phyloP scores from a whole-genome alignment of 2,329 filamentous ascomycete species.

The Eutypa lata region DNA sequence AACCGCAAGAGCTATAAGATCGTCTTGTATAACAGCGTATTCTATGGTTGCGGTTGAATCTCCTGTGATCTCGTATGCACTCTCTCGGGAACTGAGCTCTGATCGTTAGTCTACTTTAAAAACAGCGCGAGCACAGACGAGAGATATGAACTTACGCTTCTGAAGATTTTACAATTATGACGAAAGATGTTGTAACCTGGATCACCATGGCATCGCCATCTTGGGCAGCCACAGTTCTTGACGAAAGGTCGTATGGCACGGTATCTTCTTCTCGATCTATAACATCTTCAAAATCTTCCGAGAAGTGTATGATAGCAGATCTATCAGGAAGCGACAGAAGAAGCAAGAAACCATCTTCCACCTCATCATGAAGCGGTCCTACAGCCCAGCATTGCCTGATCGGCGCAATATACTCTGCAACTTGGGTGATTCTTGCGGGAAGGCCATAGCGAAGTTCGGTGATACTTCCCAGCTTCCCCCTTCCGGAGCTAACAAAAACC shows the following conservation, averaged over 20 bases:
- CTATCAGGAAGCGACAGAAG: constrained; percentile 49
- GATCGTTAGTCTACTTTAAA: constrained; percentile 6
- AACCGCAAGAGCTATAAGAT: constrained; percentile 41
- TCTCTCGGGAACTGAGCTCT: constrained; percentile 26
- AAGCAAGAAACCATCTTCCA: constrained; percentile 34
- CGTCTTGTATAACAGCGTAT: constrained; percentile 39
- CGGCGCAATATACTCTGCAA: constrained; percentile 47
- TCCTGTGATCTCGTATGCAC: constrained; percentile 30
- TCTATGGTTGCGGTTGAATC: constrained; percentile 29
- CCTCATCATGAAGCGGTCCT: constrained; percentile 17
- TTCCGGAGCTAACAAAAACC: constrained; percentile 66
- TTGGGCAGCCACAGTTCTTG: constrained; percentile 47
- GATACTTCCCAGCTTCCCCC: constrained; percentile 59
- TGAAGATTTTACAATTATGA: constrained; percentile 36
- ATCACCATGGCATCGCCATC: constrained; percentile 37
- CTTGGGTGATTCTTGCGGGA: constrained; percentile 62
- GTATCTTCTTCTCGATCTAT: constrained; percentile 38
- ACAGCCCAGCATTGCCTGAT: constrained; percentile 55
- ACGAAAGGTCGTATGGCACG: constrained; percentile 48
- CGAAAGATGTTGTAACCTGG: constrained; percentile 51
- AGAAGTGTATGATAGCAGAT: constrained; percentile 46
- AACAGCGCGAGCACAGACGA: constrained; percentile 1
- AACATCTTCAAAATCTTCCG: constrained; percentile 44
- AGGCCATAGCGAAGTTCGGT: constrained; percentile 69
- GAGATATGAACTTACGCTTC: constrained; percentile 32